Evolutionary conservation across 768 basidiomycete species (phyloP), one percentile per base, ranked within the genome.

Genomic region (Dacryopinax spathularia): DNA sequence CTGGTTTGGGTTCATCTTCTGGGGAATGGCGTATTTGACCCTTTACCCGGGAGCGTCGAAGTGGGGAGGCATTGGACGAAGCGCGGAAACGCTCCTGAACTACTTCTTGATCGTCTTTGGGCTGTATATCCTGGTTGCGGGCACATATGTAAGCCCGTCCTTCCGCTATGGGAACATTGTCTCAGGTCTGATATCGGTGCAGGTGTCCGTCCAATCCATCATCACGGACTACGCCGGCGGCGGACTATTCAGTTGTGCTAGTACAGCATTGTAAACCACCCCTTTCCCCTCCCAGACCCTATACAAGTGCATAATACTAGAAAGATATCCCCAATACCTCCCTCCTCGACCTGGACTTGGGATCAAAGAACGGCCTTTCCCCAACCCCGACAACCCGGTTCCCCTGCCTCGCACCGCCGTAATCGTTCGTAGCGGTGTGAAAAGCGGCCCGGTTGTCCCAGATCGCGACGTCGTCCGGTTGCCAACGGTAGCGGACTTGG

Each of bases 401-500:
- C 5, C 83, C 84, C 48, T 69, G 68, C 56, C 80, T 74, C 27
- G 68, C 67, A 18, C 70, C 71, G 3, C 65, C 66, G 67, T 77
- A 78, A 64, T 27, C 48, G 18, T 56, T 56, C 69, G 70, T 72
- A 25, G 72, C 72, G 34, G 72, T 80, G 66, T 82, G 81, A 71
- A 75, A 77, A 0, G 79, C 80, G 18, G 76, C 73, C 41, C 82
- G 71, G 69, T 85, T 85, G 63, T 83, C 82, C 84, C 83, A 85
- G 67, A 85, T 81, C 0, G 84, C 84, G 27, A 84, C 69, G 62
- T 80, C 80, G 67, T 82, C 78, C 37, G 69, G 68, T 34, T 72
- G 70, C 82, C 84, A 85, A 20, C 77, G 77, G 75, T 75, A 81
- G 27, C 80, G 64, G 31, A 71, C 70, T 66, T 82, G 82, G 18